A percentile compares a stretch with the other conserved stretches of the same genome.
Evolutionary conservation across 1,284 basidiomycete species (phyloP).

Genomic region (Ganoderma lingzhi): DNA sequence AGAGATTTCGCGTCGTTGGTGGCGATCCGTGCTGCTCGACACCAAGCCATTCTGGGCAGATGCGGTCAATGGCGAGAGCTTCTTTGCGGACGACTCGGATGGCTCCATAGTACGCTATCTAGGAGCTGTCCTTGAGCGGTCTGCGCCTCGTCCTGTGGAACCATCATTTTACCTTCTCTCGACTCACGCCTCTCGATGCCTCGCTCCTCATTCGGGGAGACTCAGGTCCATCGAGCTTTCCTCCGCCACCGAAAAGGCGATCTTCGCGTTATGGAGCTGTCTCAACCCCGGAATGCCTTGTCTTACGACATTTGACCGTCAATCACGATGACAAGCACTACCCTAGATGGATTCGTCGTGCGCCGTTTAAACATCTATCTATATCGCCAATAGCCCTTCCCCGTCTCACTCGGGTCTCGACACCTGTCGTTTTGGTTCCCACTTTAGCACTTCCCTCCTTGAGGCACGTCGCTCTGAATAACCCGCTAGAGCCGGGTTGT

Average conservation of each 20-base stretch:
- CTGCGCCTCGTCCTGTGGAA: neutral
- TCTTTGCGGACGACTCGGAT: neutral
- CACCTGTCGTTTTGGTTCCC: neutral
- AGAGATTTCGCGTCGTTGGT: neutral
- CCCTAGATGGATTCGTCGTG: neutral
- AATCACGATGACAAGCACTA: neutral
- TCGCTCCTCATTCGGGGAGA: neutral
- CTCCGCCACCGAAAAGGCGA: too few relatives aligned
- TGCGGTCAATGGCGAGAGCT: neutral
- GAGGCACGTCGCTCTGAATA: neutral
- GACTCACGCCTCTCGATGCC: neutral
- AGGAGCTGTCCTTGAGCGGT: neutral
- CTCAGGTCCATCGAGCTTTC: neutral
- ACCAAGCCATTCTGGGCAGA: conserved; percentile 2
- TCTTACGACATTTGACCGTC: neutral
- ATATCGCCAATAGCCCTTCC: neutral
- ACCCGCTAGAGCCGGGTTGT: neutral
- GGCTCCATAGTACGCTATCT: neutral
- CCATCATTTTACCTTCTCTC: neutral
- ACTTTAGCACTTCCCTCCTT: neutral
- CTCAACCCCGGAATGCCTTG: neutral
- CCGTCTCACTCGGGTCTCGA: neutral
- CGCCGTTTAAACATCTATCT: neutral
- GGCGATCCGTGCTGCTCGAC: neutral
- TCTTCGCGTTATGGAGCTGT: neutral